Evolutionary conservation across 2,329 filamentous ascomycete genomes (phyloP), one percentile per base, ranked within the genome.

Genomic region (Talaromyces amestolkiae): DNA sequence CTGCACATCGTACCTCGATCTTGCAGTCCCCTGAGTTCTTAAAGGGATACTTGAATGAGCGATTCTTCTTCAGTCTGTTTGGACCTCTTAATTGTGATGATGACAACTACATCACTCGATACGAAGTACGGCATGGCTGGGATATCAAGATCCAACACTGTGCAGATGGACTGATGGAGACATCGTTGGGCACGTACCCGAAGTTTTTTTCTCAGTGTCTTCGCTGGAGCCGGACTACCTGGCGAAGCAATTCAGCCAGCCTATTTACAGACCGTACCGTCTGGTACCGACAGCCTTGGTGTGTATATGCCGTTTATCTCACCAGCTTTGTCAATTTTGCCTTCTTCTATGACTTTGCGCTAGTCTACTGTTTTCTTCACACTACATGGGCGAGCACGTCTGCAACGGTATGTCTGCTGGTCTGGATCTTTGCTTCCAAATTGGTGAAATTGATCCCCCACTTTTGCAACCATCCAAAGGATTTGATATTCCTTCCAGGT

Each of bases 71-170:
- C 27, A 76, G 77, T 0, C 54, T 72, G 0, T 75, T 82, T 0
- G 79, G 80, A 0, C 82, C 83, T 0, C 72, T 87, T 1, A 81
- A 83, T 22, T 78, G 80, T 0, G 87, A 89, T 67, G 86, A 89
- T 65, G 87, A 89, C 76, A 89, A 89, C 72, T 88, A 56, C 10
- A 56, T 83, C 33, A 89, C 86, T 0, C 78, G 87, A 11, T 85
- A 81, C 67, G 78, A 83, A 6, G 80, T 85, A 49, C 76, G 76
- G 10, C 72, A 81, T 6, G 80, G 79, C n/a, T 87, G 81, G 80
- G 76, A 80, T 8, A 82, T 88, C 65, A 79, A 80, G 54, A 82
- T 89, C 60, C 86, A 89, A 70, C 81, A 83, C 65, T 78, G 79
- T 4, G 69, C 76, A 0, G 80, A 85, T 2, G 78, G 82, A 0